Conservation (phyloP, 116 monocot genomes). For the Zostera marina region DNA sequence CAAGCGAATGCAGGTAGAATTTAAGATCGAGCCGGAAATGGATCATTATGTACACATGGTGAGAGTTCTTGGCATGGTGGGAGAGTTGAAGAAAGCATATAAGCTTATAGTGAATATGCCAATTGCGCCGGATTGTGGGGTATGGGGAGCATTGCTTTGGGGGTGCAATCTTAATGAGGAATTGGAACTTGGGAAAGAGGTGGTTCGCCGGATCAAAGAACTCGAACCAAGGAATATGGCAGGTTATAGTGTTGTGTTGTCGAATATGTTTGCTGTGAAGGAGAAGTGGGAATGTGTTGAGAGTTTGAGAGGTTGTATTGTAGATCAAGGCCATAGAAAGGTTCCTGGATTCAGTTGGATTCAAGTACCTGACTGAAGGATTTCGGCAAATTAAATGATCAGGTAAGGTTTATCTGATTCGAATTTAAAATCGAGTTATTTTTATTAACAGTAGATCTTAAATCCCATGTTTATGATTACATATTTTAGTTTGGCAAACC, state of each 20-base stretch:
- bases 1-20: slow-evolving; percentile 37
- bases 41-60: slow-evolving; percentile 72
- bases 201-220: slow-evolving; percentile 21
- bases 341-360: slow-evolving; percentile 41
- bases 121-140: slow-evolving; percentile 25
- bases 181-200: slow-evolving; percentile 30
- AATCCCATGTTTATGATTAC: no score
- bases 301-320: slow-evolving; percentile 27
- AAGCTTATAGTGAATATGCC: slow-evolving; percentile 43
- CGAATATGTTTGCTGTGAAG: slow-evolving; percentile 47
- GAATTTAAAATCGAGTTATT: no score
- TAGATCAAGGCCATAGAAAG: slow-evolving; percentile 16
- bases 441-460: no score
- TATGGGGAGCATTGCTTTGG: slow-evolving; percentile 66
- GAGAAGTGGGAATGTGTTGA: slow-evolving; percentile 36
- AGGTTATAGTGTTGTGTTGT: slow-evolving; percentile 53
- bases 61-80: slow-evolving; percentile 39
- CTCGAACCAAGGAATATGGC: slow-evolving; percentile 20
- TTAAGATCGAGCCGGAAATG: slow-evolving; percentile 18
- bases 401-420: no score
- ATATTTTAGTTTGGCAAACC: no score
- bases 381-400: no score
- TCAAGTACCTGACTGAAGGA: no score
- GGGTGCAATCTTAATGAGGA: slow-evolving; percentile 41
- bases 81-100: slow-evolving; percentile 40